Base-by-base conservation (phyloP, 768 basidiomycete species). In the Collybia sordida region DNA sequence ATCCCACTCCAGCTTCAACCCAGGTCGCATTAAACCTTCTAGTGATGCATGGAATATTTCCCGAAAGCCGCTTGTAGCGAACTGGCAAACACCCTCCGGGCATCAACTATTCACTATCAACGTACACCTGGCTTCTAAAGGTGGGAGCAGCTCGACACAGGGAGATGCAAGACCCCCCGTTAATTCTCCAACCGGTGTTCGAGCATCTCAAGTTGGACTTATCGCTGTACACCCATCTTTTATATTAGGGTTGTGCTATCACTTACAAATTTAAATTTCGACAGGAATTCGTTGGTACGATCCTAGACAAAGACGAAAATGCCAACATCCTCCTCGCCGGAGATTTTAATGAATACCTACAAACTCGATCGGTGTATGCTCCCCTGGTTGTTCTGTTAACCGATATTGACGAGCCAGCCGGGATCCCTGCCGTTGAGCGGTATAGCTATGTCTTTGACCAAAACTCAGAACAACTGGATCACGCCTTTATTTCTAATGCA, bases 361-460 rank as follows among this genome's bases (percentile, higher is more conserved):
- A 80, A 54, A 73, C 83, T 1, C 76, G 77, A 42, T 71, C 78
- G 9, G 79, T 79, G 23, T 81, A 76, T 63, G 62, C 61, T 39
- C 69, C 80, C 4, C 63, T 84, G 47, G 61, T 59, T 1, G 52
- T 60, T 4, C 46, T 78, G 18, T 58, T 83, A 39, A 60, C 60
- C 18, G 81, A 84, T 44, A 72, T 79, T 28, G 81, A 83, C 60
- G 78, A 74, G 51, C 70, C 73, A 21, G 78, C 80, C 6, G 65
- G 65, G 18, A 69, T 81, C 31, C 69, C 71, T 1, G 64, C 66
- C 1, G 73, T 70, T 7, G 83, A 84, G 59, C 71, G 81, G 15
- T 84, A 85, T 67, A 82, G 74, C 28, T 86, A 85, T 56, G 75
- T 79, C 25, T 85, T 78, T 61, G 79, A 83, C 57, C 78, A 81